phyloP scores from a whole-genome alignment of 164 flowering plant species.

The Liriodendron chinense region DNA sequence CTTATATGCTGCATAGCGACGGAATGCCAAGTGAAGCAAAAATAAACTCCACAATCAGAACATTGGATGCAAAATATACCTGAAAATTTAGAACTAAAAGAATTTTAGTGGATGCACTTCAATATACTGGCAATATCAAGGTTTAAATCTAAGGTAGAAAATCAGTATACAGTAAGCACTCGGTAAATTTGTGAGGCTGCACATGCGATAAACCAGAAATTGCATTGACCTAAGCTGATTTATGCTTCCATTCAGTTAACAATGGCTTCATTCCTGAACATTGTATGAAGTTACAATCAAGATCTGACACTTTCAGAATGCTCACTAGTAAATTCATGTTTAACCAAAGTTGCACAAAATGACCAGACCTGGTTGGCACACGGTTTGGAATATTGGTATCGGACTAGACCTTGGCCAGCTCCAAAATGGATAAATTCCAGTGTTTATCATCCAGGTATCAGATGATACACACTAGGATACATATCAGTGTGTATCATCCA shows the following conservation, averaged over 20 bases:
- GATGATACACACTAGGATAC: no score
- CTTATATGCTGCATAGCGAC: background rate
- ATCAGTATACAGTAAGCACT: background rate
- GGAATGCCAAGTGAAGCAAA: constrained; percentile 2
- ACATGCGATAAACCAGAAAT: background rate
- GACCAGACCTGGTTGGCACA: background rate
- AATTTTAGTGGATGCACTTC: background rate
- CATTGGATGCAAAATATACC: background rate
- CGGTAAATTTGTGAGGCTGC: background rate
- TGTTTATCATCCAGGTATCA: no score
- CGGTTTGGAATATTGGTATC: background rate
- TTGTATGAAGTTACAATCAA: no score
- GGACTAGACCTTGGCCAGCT: background rate
- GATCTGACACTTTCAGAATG: background rate
- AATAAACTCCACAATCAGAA: background rate
- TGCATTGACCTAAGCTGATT: background rate
- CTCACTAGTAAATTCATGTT: background rate
- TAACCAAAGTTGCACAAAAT: background rate
- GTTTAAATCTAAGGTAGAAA: background rate
- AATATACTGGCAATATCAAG: no score
- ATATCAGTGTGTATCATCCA: no score
- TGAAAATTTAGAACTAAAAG: background rate
- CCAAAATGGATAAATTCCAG: no score
- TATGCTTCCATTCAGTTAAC: background rate
- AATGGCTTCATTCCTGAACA: no score